Base-by-base conservation (phyloP, 2,329 filamentous ascomycete genomes). In the Pseudogymnoascus sp. region DNA sequence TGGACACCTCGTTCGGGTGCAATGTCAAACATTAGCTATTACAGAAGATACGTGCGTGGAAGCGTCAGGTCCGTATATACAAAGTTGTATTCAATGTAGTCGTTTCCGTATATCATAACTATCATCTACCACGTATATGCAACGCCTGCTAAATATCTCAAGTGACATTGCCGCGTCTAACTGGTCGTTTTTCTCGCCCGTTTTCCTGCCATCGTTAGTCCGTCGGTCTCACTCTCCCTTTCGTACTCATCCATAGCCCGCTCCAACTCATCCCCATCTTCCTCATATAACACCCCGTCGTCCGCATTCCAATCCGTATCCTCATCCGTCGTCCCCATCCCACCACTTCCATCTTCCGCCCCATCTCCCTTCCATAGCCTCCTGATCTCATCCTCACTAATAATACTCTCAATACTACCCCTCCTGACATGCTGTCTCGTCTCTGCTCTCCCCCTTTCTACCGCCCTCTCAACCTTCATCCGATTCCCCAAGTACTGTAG, bases 401-500 rank as follows among this genome's bases (percentile, higher is more conserved):
- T 71, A 6, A 87, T 83, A 38, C 80, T 84, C 70, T 86, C 82
- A 39, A 85, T 79, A 62, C 81, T 83, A 3, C 80, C 80, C 62
- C 80, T 72, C 61, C 81, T 71, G 10, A 76, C 71, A 66, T 77
- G 76, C 2, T 77, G 74, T 62, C 82, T 74, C 36, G 83, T 84
- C 70, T 82, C 80, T 59, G 77, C 73, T 15, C 85, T 74, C 1
- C 84, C 86, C 64, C 77, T 74, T 69, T 88, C 84, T n/a, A 88
- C 80, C 58, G 84, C 71, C 59, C 87, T 81, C 76, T 99, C 94
- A 7, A 97, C 80, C 69, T 90, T 91, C 67, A 97, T 83, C 59
- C 94, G 79, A 72, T 99, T 99, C 25, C 83, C 84, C 63, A 97
- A 85, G 71, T 97, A 99, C 71, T 94, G 90, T 59, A 99, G 80